Evolutionary conservation across 2,329 filamentous ascomycete species (phyloP).

Genomic region (Trichoderma aggressivum): DNA sequence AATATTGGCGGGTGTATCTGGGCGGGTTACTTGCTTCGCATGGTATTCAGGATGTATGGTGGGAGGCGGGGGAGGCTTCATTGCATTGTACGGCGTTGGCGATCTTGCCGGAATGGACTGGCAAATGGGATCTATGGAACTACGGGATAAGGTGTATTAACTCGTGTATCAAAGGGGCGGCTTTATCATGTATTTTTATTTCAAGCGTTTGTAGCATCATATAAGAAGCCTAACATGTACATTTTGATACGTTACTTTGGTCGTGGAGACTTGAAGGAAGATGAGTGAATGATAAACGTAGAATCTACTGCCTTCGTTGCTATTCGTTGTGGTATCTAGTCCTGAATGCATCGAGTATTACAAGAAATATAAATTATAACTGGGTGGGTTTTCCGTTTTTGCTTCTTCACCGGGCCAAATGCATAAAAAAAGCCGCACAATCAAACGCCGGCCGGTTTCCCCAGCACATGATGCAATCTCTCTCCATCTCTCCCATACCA

Average conservation of each 20-base stretch:
- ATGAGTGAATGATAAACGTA: background rate
- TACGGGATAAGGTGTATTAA: background rate
- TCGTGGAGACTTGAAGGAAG: background rate
- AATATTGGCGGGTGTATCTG: background rate
- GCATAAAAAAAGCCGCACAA: background rate
- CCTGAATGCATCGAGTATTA: constrained; percentile 25
- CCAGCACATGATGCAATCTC: background rate
- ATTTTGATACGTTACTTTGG: background rate
- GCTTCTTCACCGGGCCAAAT: background rate
- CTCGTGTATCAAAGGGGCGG: background rate
- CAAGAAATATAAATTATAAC: background rate
- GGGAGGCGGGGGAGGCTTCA: background rate
- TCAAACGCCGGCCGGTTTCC: background rate
- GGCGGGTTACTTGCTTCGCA: background rate
- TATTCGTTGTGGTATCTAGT: constrained; percentile 26
- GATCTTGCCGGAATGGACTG: background rate
- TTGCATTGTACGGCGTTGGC: background rate
- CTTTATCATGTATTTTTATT: background rate
- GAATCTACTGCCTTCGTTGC: constrained; percentile 19
- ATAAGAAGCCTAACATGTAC: background rate
- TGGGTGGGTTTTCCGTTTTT: background rate
- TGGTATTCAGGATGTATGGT: background rate
- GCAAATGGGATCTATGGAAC: background rate
- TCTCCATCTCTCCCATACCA: no score
- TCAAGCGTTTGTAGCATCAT: background rate